A percentile compares a stretch with the other conserved stretches of the same genome.
phyloP scores from a whole-genome alignment of 1,284 basidiomycete genomes.

The Malassezia vespertilionis region DNA sequence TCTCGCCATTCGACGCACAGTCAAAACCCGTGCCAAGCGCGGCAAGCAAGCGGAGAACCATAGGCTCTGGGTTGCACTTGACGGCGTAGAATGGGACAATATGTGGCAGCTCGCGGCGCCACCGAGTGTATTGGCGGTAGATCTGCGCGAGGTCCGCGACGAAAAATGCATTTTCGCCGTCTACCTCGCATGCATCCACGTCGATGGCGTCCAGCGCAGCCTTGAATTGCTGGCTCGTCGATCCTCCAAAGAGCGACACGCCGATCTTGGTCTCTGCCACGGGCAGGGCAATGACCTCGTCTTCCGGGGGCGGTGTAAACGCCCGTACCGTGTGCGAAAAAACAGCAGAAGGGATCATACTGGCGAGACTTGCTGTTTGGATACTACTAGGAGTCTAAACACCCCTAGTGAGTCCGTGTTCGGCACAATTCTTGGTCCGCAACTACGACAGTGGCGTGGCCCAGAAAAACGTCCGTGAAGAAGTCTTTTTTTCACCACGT shows the following conservation, averaged over 20 bases:
- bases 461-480: no score
- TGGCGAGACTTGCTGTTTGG: no score
- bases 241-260: slow-evolving; percentile 31
- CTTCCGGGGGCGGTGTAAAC: slow-evolving; percentile 17
- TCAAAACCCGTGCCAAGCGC: slow-evolving; percentile 86
- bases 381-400: no score
- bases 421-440: no score
- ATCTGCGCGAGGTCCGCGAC: slow-evolving; percentile 85
- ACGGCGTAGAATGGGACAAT: slow-evolving; percentile 81
- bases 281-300: slow-evolving; percentile 1
- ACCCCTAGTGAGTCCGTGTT: no score
- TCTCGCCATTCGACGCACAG: slow-evolving; percentile 95
- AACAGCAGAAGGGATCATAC: neutral
- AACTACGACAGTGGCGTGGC: no score
- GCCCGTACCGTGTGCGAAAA: slow-evolving; percentile 4
- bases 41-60: slow-evolving; percentile 78
- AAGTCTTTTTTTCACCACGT: no score
- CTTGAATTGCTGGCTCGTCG: slow-evolving; percentile 31
- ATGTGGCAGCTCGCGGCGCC: slow-evolving; percentile 62
- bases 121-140: slow-evolving; percentile 73
- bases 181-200: slow-evolving; percentile 50
- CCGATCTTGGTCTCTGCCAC: slow-evolving; percentile 8
- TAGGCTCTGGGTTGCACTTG: slow-evolving; percentile 95
- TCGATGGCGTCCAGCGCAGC: slow-evolving; percentile 38
- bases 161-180: slow-evolving; percentile 89